A percentile compares a stretch with the other conserved stretches of the same genome.
Conservation (phyloP, 1,139 yeast genomes). For the Kodamaea alishanica region DNA sequence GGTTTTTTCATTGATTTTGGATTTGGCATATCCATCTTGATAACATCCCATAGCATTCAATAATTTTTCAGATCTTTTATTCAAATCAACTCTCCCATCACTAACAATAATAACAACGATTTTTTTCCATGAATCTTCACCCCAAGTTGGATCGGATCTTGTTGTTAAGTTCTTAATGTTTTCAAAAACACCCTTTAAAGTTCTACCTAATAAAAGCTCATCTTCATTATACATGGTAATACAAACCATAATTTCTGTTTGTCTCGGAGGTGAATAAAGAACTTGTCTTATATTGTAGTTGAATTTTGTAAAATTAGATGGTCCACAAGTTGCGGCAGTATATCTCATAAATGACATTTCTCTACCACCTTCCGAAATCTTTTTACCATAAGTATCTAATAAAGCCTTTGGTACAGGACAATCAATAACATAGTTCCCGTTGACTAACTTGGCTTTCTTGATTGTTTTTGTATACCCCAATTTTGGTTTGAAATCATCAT, state of each 20-base stretch:
- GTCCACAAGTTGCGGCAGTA: constrained; percentile 80
- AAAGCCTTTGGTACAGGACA: constrained; percentile 70
- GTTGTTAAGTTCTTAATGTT: constrained; percentile 62
- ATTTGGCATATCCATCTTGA: constrained; percentile 81
- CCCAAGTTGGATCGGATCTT: constrained; percentile 67
- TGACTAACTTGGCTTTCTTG: constrained; percentile 52
- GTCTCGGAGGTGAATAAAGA: constrained; percentile 61
- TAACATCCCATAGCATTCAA: constrained; percentile 72
- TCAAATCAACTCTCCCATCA: constrained; percentile 70
- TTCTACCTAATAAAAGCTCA: constrained; percentile 66
- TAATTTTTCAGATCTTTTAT: constrained; percentile 60
- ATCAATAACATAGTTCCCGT: constrained; percentile 74
- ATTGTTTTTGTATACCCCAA: constrained; percentile 46
- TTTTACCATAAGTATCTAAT: constrained; percentile 50
- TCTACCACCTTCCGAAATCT: constrained; percentile 45
- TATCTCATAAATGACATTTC: constrained; percentile 78
- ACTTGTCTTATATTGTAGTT: constrained; percentile 66
- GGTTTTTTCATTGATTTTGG: constrained; percentile 63
- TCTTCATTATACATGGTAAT: constrained; percentile 82
- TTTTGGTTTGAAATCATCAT: constrained; percentile 41
- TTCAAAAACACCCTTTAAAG: constrained; percentile 73
- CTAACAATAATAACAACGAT: constrained; percentile 71
- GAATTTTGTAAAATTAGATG: constrained; percentile 54
- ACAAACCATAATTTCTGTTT: constrained; percentile 70
- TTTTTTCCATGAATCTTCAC: constrained; percentile 76